These are phyloP conservation scores for Geranium brycei DNA, from an alignment of 345 rosid species.

Conservation along the genomic window DNA sequence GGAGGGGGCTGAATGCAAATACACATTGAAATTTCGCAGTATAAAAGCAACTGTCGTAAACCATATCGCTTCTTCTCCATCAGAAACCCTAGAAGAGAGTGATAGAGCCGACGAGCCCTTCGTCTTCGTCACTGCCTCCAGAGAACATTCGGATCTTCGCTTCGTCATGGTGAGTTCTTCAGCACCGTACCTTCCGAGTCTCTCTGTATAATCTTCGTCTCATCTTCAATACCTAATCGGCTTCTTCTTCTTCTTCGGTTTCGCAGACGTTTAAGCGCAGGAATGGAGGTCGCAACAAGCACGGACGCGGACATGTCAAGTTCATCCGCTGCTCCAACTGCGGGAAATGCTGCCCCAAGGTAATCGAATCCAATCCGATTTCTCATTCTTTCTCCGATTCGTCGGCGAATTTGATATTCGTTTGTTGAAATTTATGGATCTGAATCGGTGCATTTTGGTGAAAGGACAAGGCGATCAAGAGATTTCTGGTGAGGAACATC, in stretches of 20 bases:
- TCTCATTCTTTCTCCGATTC: neutral
- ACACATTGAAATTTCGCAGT: neutral
- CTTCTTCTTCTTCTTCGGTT: neutral
- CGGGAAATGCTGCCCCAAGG: slow-evolving; percentile 90
- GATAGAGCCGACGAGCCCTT: slow-evolving; percentile 1
- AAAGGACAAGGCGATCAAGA: slow-evolving; percentile 76
- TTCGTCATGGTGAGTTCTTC: neutral
- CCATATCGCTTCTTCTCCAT: neutral
- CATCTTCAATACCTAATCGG: neutral
- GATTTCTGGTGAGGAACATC: slow-evolving; percentile 82
- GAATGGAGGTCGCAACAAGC: slow-evolving; percentile 94
- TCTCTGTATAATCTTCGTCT: neutral
- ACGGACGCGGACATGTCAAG: slow-evolving; percentile 84
- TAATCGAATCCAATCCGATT: neutral
- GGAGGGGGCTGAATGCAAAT: too few species aligned
- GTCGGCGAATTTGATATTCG: neutral
- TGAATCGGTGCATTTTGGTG: neutral
- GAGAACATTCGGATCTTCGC: neutral
- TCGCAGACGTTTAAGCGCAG: slow-evolving; percentile 78
- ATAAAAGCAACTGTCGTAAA: neutral
- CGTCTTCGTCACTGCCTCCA: too few species aligned
- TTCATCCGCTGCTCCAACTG: slow-evolving; percentile 88
- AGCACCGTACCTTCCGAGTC: neutral
- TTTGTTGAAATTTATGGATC: neutral
- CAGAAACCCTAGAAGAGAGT: slow-evolving; percentile 1